A percentile compares a stretch with the other conserved stretches of the same genome.
Evolutionary conservation across 306 rosid genomes (phyloP).

Genomic region (Urtica urens): DNA sequence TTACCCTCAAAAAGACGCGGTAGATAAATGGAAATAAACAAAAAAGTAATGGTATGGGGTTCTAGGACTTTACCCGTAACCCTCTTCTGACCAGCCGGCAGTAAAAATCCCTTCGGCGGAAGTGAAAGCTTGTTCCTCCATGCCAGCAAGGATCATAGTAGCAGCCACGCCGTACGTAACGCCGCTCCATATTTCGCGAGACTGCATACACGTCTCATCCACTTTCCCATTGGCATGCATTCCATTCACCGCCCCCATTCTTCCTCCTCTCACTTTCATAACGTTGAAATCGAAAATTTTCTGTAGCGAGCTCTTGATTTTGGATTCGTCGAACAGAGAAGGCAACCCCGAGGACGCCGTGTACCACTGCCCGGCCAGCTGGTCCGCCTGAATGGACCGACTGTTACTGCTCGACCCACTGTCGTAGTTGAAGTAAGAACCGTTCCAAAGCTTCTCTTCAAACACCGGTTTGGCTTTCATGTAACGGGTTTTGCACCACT

Average conservation of each 20-base stretch:
- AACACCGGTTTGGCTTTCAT: slow-evolving; percentile 78
- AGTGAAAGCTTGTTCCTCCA: slow-evolving; percentile 80
- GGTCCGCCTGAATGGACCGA: slow-evolving; percentile 95
- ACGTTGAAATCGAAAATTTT: slow-evolving; percentile 85
- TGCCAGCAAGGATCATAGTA: slow-evolving; percentile 86
- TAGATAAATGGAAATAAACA: no score
- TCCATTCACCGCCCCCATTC: slow-evolving; percentile 97
- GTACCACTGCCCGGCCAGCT: slow-evolving; percentile 98
- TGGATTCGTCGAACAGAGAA: slow-evolving; percentile 65
- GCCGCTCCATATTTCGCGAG: slow-evolving; percentile 96
- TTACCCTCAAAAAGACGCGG: no score
- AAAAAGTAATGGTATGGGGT: no score
- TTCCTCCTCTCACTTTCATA: slow-evolving; percentile 86
- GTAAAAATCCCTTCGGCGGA: slow-evolving; percentile 85
- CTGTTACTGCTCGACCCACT: slow-evolving; percentile 85
- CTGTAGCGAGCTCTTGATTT: slow-evolving; percentile 63
- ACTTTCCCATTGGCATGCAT: slow-evolving; percentile 92
- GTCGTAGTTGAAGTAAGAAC: slow-evolving; percentile 93
- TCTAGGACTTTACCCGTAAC: slow-evolving; percentile 99
- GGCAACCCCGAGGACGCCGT: slow-evolving; percentile 88
- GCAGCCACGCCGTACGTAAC: slow-evolving; percentile 95
- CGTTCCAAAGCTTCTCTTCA: slow-evolving; percentile 89
- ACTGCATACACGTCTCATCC: slow-evolving; percentile 99
- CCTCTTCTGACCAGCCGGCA: slow-evolving; percentile 97
- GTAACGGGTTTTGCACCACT: slow-evolving; percentile 72